Conservation (phyloP, 495 filamentous ascomycete genomes). For the Aspergillus sparsus region DNA sequence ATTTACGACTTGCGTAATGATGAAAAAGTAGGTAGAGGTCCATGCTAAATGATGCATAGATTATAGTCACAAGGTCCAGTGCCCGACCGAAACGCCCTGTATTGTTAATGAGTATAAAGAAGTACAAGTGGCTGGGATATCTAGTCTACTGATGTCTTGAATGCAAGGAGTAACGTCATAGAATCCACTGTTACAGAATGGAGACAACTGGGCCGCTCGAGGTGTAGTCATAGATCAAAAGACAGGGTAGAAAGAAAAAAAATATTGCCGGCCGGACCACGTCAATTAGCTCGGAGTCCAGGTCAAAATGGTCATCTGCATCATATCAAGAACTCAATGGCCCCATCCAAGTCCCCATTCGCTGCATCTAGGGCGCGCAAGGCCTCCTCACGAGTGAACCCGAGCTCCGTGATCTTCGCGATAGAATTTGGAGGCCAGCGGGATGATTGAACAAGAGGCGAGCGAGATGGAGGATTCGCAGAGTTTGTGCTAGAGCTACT, state of each 20-base stretch:
- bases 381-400: slow-evolving; percentile 75
- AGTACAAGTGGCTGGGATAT: neutral
- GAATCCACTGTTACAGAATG: slow-evolving; percentile 1
- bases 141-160: slow-evolving; percentile 10
- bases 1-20: neutral
- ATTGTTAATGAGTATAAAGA: neutral
- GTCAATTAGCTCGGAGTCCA: slow-evolving; percentile 8
- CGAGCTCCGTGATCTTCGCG: slow-evolving; percentile 73
- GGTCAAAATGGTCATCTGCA: slow-evolving; percentile 2
- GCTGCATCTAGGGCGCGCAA: slow-evolving; percentile 79
- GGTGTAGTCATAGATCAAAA: slow-evolving; percentile 13
- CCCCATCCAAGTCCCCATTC: slow-evolving; percentile 81
- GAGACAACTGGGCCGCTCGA: slow-evolving; percentile 2
- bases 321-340: slow-evolving; percentile 77
- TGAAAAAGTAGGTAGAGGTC: neutral
- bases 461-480: slow-evolving; percentile 22
- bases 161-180: slow-evolving; percentile 1
- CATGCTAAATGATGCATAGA: neutral
- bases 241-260: slow-evolving; percentile 7
- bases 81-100: neutral
- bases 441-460: slow-evolving; percentile 33
- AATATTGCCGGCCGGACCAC: too few relatives aligned
- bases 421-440: slow-evolving; percentile 45
- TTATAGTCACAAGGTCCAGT: neutral
- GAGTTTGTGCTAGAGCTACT: slow-evolving; percentile 23